Evolutionary conservation across 805 yeast species (phyloP).

Genomic region (Metschnikowia cubensis): DNA sequence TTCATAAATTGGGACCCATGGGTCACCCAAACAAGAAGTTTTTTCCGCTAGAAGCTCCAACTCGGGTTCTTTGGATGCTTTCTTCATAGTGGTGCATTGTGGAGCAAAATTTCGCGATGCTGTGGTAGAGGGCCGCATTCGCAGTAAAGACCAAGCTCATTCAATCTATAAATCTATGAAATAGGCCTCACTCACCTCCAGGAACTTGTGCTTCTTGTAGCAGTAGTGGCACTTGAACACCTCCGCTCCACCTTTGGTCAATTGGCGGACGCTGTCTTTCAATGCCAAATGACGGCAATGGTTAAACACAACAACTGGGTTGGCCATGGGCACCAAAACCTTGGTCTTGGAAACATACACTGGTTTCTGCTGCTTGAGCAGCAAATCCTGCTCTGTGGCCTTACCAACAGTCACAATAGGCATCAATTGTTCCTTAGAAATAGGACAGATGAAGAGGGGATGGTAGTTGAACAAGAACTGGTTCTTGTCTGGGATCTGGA

Average conservation of each 20-base stretch:
- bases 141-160: background rate
- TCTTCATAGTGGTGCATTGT: slow-evolving; percentile 4
- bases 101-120: slow-evolving; percentile 8
- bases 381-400: slow-evolving; percentile 11
- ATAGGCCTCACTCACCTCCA: slow-evolving; percentile 38
- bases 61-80: slow-evolving; percentile 9
- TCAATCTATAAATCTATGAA: slow-evolving; percentile 30
- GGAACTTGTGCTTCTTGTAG: slow-evolving; percentile 39
- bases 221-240: slow-evolving; percentile 44
- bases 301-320: slow-evolving; percentile 41
- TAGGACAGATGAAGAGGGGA: slow-evolving; percentile 45
- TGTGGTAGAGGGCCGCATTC: background rate
- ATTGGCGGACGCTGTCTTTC: slow-evolving; percentile 39
- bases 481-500: slow-evolving; percentile 38
- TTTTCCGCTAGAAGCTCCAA: slow-evolving; percentile 13
- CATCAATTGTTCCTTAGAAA: slow-evolving; percentile 39
- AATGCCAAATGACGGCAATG: slow-evolving; percentile 41
- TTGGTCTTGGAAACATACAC: slow-evolving; percentile 10
- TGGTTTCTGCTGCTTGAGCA: slow-evolving; percentile 11
- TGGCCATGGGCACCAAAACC: slow-evolving; percentile 16
- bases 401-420: slow-evolving; percentile 24
- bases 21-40: slow-evolving; percentile 48
- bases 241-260: slow-evolving; percentile 37
- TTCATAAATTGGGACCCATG: slow-evolving; percentile 61
- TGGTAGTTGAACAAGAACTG: slow-evolving; percentile 39